Conservation (phyloP, 192 early-diverging fungal genomes). For the Geranomyces michiganensis region DNA sequence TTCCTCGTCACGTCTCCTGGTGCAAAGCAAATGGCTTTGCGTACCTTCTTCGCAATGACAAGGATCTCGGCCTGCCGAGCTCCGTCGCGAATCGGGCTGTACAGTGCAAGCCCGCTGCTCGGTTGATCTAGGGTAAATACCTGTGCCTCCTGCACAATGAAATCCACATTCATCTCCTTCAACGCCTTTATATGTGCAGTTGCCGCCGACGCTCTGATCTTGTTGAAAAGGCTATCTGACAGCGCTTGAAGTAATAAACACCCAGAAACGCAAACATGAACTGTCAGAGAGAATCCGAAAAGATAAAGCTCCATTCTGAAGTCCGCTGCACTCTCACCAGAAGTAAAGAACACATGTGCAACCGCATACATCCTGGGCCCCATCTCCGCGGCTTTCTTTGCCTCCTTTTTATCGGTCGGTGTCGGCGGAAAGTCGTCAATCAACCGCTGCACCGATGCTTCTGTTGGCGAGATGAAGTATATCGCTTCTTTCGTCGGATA, state of each 20-base stretch:
- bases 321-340: conserved; percentile 44
- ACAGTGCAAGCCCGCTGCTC: conserved; percentile 64
- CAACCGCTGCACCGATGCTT: conserved; percentile 46
- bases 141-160: conserved; percentile 61
- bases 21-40: too few relatives aligned
- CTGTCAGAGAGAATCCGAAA: too few relatives aligned
- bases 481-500: conserved; percentile 63
- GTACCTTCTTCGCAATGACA: conserved; percentile 53
- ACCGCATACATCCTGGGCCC: conserved; percentile 52
- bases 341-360: conserved; percentile 53
- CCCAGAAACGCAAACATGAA: too few relatives aligned
- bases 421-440: conserved; percentile 52
- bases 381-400: not conserved
- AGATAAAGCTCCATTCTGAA: too few relatives aligned
- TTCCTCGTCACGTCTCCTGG: too few relatives aligned
- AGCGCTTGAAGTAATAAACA: conserved; percentile 44
- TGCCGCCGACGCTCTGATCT: conserved; percentile 58
- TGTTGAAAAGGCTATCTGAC: conserved; percentile 63
- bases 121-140: conserved; percentile 75
- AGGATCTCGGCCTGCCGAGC: conserved; percentile 56
- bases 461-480: conserved; percentile 58
- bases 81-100: conserved; percentile 60
- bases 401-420: conserved; percentile 26
- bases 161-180: conserved; percentile 82
- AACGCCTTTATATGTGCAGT: conserved; percentile 54